Evolutionary conservation across 495 filamentous ascomycete genomes (phyloP).

Genomic region (Staphylotrichum tortipilum): DNA sequence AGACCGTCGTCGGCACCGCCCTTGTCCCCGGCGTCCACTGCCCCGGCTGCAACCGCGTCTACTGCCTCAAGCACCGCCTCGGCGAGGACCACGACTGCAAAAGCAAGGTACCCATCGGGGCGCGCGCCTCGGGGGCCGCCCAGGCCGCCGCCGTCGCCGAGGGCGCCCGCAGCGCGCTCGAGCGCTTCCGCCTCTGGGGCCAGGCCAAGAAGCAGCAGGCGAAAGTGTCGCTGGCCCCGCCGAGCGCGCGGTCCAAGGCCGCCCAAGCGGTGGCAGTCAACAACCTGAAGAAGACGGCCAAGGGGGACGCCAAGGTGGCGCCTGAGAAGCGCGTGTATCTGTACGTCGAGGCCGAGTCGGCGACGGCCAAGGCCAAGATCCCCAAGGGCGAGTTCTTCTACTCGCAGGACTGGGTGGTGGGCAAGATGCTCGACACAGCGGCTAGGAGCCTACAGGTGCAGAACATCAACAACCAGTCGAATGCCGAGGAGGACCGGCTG

Average conservation of each 20-base stretch:
- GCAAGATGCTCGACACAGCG: conserved; percentile 77
- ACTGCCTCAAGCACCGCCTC: conserved; percentile 88
- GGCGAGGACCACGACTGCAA: conserved; percentile 81
- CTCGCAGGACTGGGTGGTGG: conserved; percentile 77
- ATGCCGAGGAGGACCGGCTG: conserved; percentile 66
- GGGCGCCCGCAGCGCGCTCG: conserved; percentile 58
- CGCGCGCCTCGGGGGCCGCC: conserved; percentile 34
- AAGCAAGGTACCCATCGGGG: conserved; percentile 56
- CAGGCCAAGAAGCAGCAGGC: conserved; percentile 39
- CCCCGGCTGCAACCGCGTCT: conserved; percentile 66
- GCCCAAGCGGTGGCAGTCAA: conserved; percentile 57
- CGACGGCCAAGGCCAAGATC: conserved; percentile 63
- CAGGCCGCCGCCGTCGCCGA: conserved; percentile 37
- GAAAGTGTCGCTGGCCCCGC: conserved; percentile 7
- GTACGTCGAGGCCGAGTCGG: conserved; percentile 76
- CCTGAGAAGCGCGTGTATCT: conserved; percentile 76
- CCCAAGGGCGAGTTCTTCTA: conserved; percentile 79
- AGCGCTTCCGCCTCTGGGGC: conserved; percentile 52
- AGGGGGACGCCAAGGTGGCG: conserved; percentile 75
- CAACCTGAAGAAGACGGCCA: conserved; percentile 71
- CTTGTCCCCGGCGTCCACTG: conserved; percentile 75
- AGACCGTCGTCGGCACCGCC: conserved; percentile 74
- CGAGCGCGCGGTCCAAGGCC: conserved; percentile 51
- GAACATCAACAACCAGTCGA: conserved; percentile 80
- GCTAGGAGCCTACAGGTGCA: conserved; percentile 71